Evolutionary conservation across 177 flowering plant genomes (phyloP).

Genomic region (Vitis hybrid): DNA sequence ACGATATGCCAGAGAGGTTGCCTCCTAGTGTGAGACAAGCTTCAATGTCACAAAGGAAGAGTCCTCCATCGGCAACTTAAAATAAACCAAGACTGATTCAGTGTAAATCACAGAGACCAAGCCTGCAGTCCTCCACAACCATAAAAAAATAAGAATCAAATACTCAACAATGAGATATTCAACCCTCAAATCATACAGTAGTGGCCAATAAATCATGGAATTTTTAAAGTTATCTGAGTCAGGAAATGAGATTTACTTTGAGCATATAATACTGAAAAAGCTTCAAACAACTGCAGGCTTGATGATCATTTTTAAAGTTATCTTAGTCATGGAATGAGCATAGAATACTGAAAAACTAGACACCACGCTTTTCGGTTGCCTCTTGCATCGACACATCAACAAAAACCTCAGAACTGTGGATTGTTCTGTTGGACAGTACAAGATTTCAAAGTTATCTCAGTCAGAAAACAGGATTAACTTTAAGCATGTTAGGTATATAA

Average conservation of each 20-base stretch:
- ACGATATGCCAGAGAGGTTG: slow-evolving; percentile 32
- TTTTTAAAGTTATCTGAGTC: no score
- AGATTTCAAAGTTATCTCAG: slow-evolving; percentile 5
- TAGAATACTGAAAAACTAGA: background rate
- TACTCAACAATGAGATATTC: background rate
- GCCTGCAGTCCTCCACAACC: background rate
- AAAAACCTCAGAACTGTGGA: no score
- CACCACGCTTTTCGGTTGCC: background rate
- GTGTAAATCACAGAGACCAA: slow-evolving; percentile 1
- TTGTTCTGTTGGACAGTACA: background rate
- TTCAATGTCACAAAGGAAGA: slow-evolving; percentile 13
- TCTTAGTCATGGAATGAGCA: background rate
- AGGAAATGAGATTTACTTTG: no score
- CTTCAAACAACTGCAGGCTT: no score
- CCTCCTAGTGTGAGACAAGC: slow-evolving; percentile 39
- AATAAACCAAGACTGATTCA: background rate
- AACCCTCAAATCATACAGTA: background rate
- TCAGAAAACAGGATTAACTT: slow-evolving; percentile 8
- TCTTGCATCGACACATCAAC: background rate
- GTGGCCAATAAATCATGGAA: background rate
- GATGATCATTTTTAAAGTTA: slow-evolving; percentile 1
- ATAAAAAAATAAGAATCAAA: background rate
- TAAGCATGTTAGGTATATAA: background rate
- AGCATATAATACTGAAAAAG: no score
- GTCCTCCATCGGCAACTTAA: background rate